phyloP scores from a whole-genome alignment of 192 early-diverging fungal genomes.

The Gigaspora rosea region DNA sequence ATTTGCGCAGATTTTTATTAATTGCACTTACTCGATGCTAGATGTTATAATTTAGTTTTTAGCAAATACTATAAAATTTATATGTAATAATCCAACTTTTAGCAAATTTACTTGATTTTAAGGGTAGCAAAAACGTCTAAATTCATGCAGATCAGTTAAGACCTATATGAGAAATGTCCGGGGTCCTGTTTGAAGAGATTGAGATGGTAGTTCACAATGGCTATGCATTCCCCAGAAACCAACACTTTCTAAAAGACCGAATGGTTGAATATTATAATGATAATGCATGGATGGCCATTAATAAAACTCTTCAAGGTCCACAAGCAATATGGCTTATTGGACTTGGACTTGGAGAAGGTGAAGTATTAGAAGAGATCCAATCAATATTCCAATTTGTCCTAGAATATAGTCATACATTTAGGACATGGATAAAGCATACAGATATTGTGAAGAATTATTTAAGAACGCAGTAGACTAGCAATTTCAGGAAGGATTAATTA shows the following conservation, averaged over 20 bases:
- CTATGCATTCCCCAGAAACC: conserved; percentile 5
- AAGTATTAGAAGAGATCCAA: conserved; percentile 9
- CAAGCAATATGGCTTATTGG: conserved; percentile 26
- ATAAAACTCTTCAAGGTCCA: conserved; percentile 28
- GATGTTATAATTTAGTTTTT: too few relatives aligned
- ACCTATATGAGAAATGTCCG: too few relatives aligned
- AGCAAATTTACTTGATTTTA: too few relatives aligned
- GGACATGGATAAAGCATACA: conserved; percentile 21
- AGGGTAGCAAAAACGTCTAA: too few relatives aligned
- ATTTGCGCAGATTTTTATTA: too few relatives aligned
- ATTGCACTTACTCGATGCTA: too few relatives aligned
- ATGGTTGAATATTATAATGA: conserved; percentile 25
- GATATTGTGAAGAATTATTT: conserved; percentile 26
- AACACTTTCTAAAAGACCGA: conserved; percentile 19
- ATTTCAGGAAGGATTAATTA: too few relatives aligned
- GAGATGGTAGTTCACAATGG: conserved; percentile 13
- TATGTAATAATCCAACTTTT: too few relatives aligned
- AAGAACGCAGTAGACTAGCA: not conserved
- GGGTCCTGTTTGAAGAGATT: not conserved
- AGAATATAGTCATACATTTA: conserved; percentile 28
- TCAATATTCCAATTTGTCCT: conserved; percentile 14
- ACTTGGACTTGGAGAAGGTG: conserved; percentile 9
- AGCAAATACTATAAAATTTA: too few relatives aligned
- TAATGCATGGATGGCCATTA: conserved; percentile 6
- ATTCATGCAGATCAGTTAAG: too few relatives aligned